phyloP scores from a whole-genome alignment of 2,329 filamentous ascomycete genomes.

The Sporothrix euskadiensis region DNA sequence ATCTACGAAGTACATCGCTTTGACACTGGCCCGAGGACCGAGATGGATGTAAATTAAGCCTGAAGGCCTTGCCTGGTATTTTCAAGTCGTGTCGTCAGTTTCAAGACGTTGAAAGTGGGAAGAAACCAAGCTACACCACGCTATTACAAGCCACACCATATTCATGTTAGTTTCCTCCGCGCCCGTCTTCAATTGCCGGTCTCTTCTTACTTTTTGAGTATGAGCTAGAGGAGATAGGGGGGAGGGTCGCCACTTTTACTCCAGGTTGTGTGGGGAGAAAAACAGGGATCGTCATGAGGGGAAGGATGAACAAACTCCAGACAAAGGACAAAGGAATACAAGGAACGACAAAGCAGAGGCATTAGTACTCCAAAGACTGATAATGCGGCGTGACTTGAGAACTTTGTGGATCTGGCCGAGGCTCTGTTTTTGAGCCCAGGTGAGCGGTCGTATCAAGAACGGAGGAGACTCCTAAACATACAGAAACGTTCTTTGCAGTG shows the following conservation, averaged over 20 bases:
- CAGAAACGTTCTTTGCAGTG: background rate
- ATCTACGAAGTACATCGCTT: background rate
- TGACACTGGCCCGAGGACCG: constrained; percentile 9
- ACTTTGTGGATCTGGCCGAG: constrained; percentile 6
- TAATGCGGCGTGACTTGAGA: background rate
- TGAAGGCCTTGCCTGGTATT: too few species aligned
- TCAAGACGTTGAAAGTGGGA: background rate
- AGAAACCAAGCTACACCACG: background rate
- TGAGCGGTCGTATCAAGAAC: background rate
- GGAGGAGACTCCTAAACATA: background rate
- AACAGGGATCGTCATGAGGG: constrained; percentile 13
- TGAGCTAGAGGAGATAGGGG: background rate
- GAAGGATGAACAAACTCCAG: background rate
- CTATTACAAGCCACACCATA: too few species aligned
- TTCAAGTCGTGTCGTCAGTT: background rate
- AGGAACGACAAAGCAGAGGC: too few species aligned
- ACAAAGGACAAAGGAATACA: background rate
- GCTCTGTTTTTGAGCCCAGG: background rate
- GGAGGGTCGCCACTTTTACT: background rate
- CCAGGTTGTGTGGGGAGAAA: constrained; percentile 17
- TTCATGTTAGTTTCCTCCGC: background rate
- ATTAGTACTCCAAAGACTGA: background rate
- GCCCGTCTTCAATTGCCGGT: background rate
- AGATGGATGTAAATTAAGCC: background rate
- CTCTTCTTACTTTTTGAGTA: background rate